These are phyloP conservation scores for Crucibulum laeve DNA, from an alignment of 768 basidiomycete species.

Conservation along the genomic window DNA sequence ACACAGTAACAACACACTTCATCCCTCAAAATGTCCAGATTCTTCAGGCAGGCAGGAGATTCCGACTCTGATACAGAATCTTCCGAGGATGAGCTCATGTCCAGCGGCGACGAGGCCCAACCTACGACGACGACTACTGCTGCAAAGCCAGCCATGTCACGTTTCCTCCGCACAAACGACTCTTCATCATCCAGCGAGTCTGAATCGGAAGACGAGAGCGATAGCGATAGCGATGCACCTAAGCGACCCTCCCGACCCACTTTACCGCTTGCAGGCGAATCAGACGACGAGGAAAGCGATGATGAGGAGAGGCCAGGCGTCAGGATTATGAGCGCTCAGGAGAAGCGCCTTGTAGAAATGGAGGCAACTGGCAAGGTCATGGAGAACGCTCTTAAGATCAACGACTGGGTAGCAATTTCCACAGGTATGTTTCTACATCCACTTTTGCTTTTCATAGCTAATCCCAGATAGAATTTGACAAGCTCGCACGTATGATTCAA, in stretches of 20 bases:
- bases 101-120: constrained; percentile 63
- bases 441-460: constrained; percentile 6
- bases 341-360: constrained; percentile 93
- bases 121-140: constrained; percentile 40
- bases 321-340: constrained; percentile 82
- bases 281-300: constrained; percentile 51
- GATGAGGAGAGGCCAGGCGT: constrained; percentile 70
- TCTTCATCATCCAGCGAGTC: constrained; percentile 59
- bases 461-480: constrained; percentile 80
- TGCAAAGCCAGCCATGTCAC: constrained; percentile 66
- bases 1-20: background rate
- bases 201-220: constrained; percentile 52
- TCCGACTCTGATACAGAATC: constrained; percentile 72
- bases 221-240: constrained; percentile 45
- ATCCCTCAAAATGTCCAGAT: constrained; percentile 66
- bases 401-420: constrained; percentile 93
- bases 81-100: constrained; percentile 78
- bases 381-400: constrained; percentile 93
- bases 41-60: constrained; percentile 83
- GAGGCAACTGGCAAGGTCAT: constrained; percentile 87
- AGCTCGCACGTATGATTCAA: constrained; percentile 85
- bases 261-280: constrained; percentile 26
- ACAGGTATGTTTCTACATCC: constrained; percentile 53
- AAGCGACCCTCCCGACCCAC: background rate
- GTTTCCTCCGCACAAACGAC: constrained; percentile 67